These are phyloP conservation scores for Aspergillus biplanus DNA, from an alignment of 495 filamentous ascomycete species.

Conservation along the genomic window DNA sequence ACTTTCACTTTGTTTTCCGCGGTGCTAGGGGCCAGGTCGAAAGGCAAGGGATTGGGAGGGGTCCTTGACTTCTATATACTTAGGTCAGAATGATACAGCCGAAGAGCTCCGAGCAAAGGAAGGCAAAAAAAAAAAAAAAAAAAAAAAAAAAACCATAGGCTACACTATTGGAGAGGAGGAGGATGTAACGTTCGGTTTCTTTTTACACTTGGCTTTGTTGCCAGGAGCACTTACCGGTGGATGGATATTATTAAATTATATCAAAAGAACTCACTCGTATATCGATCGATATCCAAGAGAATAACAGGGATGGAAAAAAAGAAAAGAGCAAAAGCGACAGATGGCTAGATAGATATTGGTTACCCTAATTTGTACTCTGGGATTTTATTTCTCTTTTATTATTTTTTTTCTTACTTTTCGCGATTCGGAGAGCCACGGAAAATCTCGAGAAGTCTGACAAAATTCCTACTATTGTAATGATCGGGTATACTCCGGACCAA, in stretches of 20 bases:
- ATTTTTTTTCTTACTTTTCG: background rate
- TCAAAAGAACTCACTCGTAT: no score
- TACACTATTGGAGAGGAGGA: no score
- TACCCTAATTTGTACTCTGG: no score
- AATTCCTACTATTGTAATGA: background rate
- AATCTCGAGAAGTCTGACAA: background rate
- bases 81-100: background rate
- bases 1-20: no score
- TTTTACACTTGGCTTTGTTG: background rate
- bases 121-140: background rate
- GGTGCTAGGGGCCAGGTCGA: no score
- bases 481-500: background rate
- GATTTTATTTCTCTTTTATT: background rate
- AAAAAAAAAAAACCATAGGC: no score
- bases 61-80: slow-evolving; percentile 1
- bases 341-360: no score
- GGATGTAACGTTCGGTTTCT: background rate
- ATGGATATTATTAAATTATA: no score
- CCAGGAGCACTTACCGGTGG: no score
- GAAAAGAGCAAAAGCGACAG: no score
- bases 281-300: no score
- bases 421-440: background rate
- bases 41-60: background rate
- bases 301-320: no score
- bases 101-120: background rate